phyloP scores from a whole-genome alignment of 352 stramenopile genomes.

The Phytophthora melonis region DNA sequence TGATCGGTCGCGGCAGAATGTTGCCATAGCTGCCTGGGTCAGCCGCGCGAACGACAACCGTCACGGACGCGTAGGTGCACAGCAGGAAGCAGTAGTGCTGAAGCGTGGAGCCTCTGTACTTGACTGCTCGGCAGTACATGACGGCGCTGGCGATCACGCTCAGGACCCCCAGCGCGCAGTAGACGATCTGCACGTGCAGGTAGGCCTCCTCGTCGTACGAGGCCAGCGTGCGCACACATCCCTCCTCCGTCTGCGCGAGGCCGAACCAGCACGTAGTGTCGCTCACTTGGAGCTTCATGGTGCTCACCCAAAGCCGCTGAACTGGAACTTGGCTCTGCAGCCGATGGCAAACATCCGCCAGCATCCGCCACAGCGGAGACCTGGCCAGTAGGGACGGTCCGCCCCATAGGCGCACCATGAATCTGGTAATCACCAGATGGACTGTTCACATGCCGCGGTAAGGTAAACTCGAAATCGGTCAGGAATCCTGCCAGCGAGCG shows the following conservation, averaged over 20 bases:
- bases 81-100: constrained; percentile 44
- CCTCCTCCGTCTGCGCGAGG: constrained; percentile 30
- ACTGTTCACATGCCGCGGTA: not conserved
- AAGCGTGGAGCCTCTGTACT: constrained; percentile 31
- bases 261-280: constrained; percentile 40
- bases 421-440: constrained; percentile 5
- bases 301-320: not conserved
- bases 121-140: constrained; percentile 40
- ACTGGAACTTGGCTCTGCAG: constrained; percentile 4
- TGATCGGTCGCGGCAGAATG: constrained; percentile 40
- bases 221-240: constrained; percentile 32
- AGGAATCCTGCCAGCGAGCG: not conserved
- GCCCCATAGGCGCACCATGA: not conserved
- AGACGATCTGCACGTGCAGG: constrained; percentile 36
- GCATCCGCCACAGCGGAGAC: constrained; percentile 5
- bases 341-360: constrained; percentile 3
- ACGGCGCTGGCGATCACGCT: constrained; percentile 27
- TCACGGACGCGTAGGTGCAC: constrained; percentile 43
- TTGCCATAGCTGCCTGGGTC: constrained; percentile 45
- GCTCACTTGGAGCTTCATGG: constrained; percentile 39
- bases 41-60: constrained; percentile 40
- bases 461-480: not conserved
- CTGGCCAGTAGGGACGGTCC: constrained; percentile 24
- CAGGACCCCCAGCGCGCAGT: constrained; percentile 29
- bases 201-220: constrained; percentile 36